Evolutionary conservation across 768 basidiomycete genomes (phyloP).

Genomic region (Antrodiella citrinella): DNA sequence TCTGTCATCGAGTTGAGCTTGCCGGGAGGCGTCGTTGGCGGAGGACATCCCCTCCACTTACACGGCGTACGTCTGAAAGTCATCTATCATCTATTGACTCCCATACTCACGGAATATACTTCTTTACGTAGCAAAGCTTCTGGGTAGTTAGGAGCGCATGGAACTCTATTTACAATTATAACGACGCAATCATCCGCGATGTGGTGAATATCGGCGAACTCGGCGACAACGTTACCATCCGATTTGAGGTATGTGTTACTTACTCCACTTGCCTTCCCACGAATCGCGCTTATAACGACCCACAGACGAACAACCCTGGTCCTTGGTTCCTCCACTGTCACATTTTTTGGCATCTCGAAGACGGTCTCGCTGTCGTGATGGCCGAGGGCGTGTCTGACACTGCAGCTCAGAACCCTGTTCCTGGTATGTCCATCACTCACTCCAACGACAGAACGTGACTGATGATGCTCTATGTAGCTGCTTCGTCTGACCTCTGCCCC

Average conservation of each 20-base stretch:
- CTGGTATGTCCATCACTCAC: constrained; percentile 15
- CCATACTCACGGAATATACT: not conserved
- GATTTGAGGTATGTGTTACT: not conserved
- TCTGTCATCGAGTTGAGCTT: not conserved
- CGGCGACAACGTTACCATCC: constrained; percentile 11
- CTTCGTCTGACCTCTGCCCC: not conserved
- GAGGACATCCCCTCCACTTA: constrained; percentile 9
- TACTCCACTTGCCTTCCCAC: not conserved
- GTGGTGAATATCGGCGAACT: constrained; percentile 10
- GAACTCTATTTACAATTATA: constrained; percentile 23
- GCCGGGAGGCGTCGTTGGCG: not conserved
- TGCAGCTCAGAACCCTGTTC: constrained; percentile 7
- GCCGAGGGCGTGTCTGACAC: constrained; percentile 25
- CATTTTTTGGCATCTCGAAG: constrained; percentile 16
- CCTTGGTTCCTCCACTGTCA: constrained; percentile 11
- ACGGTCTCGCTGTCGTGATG: constrained; percentile 32
- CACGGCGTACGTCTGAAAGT: constrained; percentile 17
- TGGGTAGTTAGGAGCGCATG: constrained; percentile 26
- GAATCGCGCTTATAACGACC: not conserved
- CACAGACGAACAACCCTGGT: constrained; percentile 8
- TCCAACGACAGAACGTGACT: too few relatives aligned
- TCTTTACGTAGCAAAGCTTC: constrained; percentile 25
- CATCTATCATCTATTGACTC: not conserved
- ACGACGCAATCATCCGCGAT: constrained; percentile 26
- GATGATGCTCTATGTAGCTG: not conserved